These are phyloP conservation scores for Cercospora citrullina DNA, from an alignment of 2,329 filamentous ascomycete species.

Conservation along the genomic window DNA sequence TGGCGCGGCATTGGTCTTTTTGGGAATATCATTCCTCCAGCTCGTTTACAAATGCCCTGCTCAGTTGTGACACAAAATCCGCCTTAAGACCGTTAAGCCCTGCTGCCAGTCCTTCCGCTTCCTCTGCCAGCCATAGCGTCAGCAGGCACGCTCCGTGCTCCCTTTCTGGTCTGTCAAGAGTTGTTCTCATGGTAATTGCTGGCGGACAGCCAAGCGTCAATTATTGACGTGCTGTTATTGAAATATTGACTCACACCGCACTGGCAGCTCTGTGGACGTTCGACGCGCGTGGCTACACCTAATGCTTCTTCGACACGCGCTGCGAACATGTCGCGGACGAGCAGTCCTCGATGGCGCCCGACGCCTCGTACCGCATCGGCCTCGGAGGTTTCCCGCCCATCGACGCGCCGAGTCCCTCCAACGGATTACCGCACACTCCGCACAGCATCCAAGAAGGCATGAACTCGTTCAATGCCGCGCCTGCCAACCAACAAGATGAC, in stretches of 20 bases:
- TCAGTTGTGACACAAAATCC: neutral
- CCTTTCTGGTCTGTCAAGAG: neutral
- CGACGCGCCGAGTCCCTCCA: neutral
- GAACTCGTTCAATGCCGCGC: slow-evolving; percentile 2
- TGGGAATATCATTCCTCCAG: neutral
- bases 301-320: neutral
- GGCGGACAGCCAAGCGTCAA: neutral
- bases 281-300: neutral
- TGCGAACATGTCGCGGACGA: neutral
- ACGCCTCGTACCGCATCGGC: slow-evolving; percentile 4
- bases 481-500: neutral
- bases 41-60: neutral
- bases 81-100: neutral
- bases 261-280: neutral
- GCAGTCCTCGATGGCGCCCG: slow-evolving; percentile 1
- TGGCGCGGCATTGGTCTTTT: neutral
- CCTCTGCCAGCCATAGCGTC: neutral
- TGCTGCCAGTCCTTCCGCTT: neutral
- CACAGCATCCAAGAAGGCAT: neutral
- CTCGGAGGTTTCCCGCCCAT: neutral
- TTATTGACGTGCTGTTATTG: neutral
- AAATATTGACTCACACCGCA: neutral
- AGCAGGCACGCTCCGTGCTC: neutral
- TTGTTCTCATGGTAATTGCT: neutral
- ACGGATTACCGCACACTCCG: neutral